Base-by-base conservation (phyloP, 352 stramenopile species). In the Phytophthora pinifolia region DNA sequence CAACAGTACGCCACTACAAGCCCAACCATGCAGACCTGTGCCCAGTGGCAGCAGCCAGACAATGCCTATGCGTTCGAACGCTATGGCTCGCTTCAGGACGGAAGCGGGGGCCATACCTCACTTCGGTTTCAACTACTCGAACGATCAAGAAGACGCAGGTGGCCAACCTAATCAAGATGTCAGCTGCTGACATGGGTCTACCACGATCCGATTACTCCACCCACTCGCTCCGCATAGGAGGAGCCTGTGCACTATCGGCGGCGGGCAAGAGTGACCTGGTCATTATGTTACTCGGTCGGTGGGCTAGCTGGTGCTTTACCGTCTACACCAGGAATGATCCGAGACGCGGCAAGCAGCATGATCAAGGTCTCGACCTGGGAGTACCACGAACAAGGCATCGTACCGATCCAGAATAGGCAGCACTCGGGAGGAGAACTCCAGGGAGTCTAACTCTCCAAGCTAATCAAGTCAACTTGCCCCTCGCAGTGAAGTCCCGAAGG, bases 221-320 rank as follows among this genome's bases (percentile, higher is more conserved):
- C 20, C 64, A 69, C 29, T 69, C 54, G 1, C 50, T 65, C 3
- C 41, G 65, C 1, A 70, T 67, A n/a, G 59, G 65, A 12, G 54
- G 59, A 3, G 51, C 54, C 33, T 73, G 59, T 32, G 59, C 59
- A 12, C 38, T 69, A n/a, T 32, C 67, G 4, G 43, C 50, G 15
- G 45, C 45, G 18, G 59, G 50, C 6, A 69, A 66, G 12, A 50
- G 64, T n/a, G n/a, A n/a, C n/a, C n/a, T n/a, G n/a, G n/a, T n/a
- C n/a, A n/a, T n/a, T n/a, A n/a, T n/a, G n/a, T 42, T 59, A 69
- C 43, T 54, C 69, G 30, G 27, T 63, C 48, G 49, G 32, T 65
- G 64, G 51, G 59, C 64, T 9, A 69, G 46, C 27, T 69, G 64
- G 54, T 69, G 64, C n/a, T 69, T 67, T 22, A 39, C 37, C 0